Conservation (phyloP, 495 filamentous ascomycete genomes). For the Hyaloscypha bicolor region DNA sequence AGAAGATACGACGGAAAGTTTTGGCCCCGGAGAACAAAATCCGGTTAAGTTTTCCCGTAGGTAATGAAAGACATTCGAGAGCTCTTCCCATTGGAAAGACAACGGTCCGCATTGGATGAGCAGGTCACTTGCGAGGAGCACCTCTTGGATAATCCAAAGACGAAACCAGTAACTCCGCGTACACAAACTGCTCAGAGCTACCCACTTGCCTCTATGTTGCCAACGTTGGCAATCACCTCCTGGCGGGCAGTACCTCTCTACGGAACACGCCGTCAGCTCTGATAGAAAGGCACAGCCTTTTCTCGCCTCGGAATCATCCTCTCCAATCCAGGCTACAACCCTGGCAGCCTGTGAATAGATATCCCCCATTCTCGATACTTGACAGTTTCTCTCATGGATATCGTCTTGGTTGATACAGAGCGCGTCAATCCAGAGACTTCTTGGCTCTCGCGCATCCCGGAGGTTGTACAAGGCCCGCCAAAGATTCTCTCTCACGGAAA, state of each 20-base stretch:
- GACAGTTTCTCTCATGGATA: background rate
- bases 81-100: background rate
- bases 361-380: background rate
- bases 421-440: background rate
- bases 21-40: background rate
- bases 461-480: background rate
- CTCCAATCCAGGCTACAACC: background rate
- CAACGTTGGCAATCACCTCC: background rate
- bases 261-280: background rate
- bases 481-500: background rate
- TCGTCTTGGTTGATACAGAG: background rate
- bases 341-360: background rate
- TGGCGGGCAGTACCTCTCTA: background rate
- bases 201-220: background rate
- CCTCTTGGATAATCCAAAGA: background rate
- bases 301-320: background rate
- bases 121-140: background rate
- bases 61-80: background rate
- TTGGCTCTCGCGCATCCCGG: background rate
- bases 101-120: background rate
- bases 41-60: background rate
- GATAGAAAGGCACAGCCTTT: background rate
- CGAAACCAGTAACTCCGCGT: background rate
- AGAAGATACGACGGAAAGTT: background rate
- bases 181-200: background rate